Percentiles rank a stretch among this genome's conserved stretches.
Evolutionary conservation across 176 grass and related monocot genomes (phyloP).

Genomic region (Hsuehochloa calcarea): DNA sequence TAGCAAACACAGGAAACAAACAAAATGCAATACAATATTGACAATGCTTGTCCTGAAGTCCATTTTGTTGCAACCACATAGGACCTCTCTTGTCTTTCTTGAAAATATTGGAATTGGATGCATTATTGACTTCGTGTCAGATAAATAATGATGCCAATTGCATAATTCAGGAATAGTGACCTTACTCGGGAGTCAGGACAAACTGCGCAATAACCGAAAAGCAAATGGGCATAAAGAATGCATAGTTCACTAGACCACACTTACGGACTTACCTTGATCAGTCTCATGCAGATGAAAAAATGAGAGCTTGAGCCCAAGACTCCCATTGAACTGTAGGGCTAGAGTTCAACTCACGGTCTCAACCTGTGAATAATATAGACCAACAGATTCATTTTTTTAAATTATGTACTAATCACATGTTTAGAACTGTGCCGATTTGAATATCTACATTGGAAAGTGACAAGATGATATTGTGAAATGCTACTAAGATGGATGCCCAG

Average conservation of each 20-base stretch:
- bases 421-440: neutral
- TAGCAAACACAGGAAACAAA: constrained; percentile 16
- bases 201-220: neutral
- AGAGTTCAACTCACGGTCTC: neutral
- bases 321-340: neutral
- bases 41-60: neutral
- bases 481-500: neutral
- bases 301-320: neutral
- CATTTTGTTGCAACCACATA: neutral
- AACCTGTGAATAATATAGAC: neutral
- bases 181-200: constrained; percentile 4
- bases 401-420: neutral
- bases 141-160: neutral
- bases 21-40: neutral
- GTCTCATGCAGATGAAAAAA: neutral
- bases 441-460: neutral
- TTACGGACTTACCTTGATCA: neutral
- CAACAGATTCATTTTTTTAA: neutral
- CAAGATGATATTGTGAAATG: neutral
- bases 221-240: neutral
- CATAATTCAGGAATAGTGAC: neutral
- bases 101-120: neutral
- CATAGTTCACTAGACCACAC: neutral
- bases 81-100: neutral
- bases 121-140: neutral